Conservation (phyloP, 2,329 filamentous ascomycete species). For the Apiospora arundinis region DNA sequence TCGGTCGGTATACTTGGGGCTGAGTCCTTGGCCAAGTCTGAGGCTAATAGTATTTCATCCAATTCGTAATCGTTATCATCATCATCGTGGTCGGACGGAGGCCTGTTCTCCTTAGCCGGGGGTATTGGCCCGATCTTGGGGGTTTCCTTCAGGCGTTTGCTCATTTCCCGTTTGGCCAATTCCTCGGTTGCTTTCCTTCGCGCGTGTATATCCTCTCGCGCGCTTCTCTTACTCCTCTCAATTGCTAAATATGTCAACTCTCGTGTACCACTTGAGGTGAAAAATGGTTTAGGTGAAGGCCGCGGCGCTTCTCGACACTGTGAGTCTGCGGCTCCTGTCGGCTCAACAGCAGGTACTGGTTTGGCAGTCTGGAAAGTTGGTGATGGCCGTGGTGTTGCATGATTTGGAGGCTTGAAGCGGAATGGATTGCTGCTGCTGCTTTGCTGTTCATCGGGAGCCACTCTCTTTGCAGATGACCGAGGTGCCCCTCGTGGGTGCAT, state of each 20-base stretch:
- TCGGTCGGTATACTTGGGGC: background rate
- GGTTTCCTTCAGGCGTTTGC: slow-evolving; percentile 25
- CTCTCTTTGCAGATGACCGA: background rate
- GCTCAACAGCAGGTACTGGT: background rate
- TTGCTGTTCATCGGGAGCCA: background rate
- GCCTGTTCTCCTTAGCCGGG: background rate
- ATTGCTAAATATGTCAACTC: slow-evolving; percentile 38
- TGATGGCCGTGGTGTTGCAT: background rate
- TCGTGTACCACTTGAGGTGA: slow-evolving; percentile 39
- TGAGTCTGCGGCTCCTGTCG: background rate
- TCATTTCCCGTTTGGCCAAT: slow-evolving; percentile 31
- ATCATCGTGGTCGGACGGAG: background rate
- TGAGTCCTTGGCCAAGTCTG: background rate
- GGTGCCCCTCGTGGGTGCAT: background rate
- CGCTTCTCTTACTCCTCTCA: slow-evolving; percentile 38
- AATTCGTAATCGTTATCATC: slow-evolving; percentile 19
- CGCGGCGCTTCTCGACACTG: slow-evolving; percentile 20
- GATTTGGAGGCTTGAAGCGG: background rate
- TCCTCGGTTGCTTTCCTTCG: slow-evolving; percentile 31
- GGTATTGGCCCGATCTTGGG: slow-evolving; percentile 19
- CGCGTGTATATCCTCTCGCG: slow-evolving; percentile 36
- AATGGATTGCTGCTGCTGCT: slow-evolving; percentile 7
- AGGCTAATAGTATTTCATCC: slow-evolving; percentile 18
- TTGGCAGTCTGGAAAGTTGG: background rate
- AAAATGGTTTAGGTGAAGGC: slow-evolving; percentile 41